Evolutionary conservation across 176 grass and related monocot species (phyloP).

Genomic region (Oryza longistaminata): DNA sequence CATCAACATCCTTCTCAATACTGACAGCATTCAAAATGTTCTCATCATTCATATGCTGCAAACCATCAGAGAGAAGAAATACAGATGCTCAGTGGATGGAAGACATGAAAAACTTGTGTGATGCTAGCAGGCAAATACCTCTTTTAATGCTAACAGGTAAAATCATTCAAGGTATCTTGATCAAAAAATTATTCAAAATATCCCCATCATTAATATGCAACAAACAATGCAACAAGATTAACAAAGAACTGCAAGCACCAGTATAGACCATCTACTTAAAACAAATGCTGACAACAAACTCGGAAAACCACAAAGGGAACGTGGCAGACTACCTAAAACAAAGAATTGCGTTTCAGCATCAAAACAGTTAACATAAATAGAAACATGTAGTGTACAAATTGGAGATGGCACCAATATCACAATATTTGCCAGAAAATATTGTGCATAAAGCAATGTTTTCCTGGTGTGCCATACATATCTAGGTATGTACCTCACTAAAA

Average conservation of each 20-base stretch:
- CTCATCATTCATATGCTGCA: slow-evolving; percentile 95
- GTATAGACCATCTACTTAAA: not conserved
- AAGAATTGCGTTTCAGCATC: no score
- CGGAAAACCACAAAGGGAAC: not conserved
- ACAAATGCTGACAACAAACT: not conserved
- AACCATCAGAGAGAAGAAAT: slow-evolving; percentile 18
- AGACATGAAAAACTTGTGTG: not conserved
- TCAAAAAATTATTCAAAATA: not conserved
- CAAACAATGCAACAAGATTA: not conserved
- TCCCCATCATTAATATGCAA: slow-evolving; percentile 63
- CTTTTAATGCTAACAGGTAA: slow-evolving; percentile 69
- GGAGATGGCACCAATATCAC: not conserved
- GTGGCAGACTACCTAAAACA: not conserved
- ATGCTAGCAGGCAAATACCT: slow-evolving; percentile 41
- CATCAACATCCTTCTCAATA: slow-evolving; percentile 90
- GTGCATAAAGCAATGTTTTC: not conserved
- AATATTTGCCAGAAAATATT: not conserved
- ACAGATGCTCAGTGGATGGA: not conserved
- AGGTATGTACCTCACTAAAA: not conserved
- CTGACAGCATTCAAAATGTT: slow-evolving; percentile 83
- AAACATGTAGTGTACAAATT: not conserved
- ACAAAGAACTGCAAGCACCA: not conserved
- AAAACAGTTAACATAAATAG: not conserved
- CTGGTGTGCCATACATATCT: not conserved
- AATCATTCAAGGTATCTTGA: no score